Conservation (phyloP, 768 basidiomycete species). For the Dentipellis sp. region DNA sequence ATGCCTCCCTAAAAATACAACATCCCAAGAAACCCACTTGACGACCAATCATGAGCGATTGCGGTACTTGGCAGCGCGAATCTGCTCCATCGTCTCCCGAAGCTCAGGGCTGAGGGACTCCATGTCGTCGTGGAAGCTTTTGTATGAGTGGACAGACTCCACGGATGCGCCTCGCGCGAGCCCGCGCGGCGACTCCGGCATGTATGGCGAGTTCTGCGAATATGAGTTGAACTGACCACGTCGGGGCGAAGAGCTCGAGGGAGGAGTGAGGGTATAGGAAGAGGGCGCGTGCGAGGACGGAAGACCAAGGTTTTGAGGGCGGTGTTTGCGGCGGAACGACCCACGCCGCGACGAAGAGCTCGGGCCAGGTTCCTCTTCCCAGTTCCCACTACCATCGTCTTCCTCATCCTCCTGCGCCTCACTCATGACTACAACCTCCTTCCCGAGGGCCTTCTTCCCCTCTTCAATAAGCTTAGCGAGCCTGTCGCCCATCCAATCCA, state of each 20-base stretch:
- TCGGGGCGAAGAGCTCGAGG: constrained; percentile 15
- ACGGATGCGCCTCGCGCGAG: constrained; percentile 17
- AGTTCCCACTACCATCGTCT: constrained; percentile 65
- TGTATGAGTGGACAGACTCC: constrained; percentile 4
- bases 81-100: constrained; percentile 62
- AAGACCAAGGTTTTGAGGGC: constrained; percentile 13
- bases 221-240: constrained; percentile 3
- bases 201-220: constrained; percentile 17
- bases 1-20: neutral
- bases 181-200: constrained; percentile 21
- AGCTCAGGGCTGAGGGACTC: constrained; percentile 59
- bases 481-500: constrained; percentile 78
- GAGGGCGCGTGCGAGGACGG: constrained; percentile 20
- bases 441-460: constrained; percentile 65
- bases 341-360: constrained; percentile 15
- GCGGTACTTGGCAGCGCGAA: constrained; percentile 33
- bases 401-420: constrained; percentile 67
- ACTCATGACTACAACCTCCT: constrained; percentile 73
- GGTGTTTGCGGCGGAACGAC: constrained; percentile 15
- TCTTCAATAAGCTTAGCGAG: constrained; percentile 65
- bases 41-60: constrained; percentile 5
- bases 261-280: neutral
- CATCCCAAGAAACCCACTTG: neutral
- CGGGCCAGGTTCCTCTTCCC: constrained; percentile 56
- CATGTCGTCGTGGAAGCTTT: constrained; percentile 35